Base-by-base conservation (phyloP, 805 yeast genomes). In the Lachancea fermentati region DNA sequence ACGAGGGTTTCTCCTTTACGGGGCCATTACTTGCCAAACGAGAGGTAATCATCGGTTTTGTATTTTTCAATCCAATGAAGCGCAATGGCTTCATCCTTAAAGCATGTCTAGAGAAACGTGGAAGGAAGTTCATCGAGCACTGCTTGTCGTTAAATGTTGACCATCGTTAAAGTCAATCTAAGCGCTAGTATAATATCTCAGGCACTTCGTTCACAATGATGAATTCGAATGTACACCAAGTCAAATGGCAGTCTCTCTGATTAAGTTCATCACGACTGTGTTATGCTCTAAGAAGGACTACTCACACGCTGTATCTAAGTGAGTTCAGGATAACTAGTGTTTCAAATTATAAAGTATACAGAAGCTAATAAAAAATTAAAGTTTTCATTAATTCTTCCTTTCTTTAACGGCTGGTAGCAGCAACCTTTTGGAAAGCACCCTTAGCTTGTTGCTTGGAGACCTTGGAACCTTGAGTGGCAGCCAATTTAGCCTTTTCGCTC, bases 351-450 rank as follows among this genome's bases (percentile, higher is more conserved):
- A 39, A 28, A 32, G 26, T 33, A 37, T 39, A 39, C 43, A 40
- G 7, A 22, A 22, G 26, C 26, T 22, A 22, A 22, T 22, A 22
- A 22, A 22, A 22, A 7, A 9, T 14, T 17, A 7, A 14, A 11
- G 31, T 37, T 34, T 36, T 39, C 39, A 37, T 41, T 30, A 37
- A 34, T 31, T 46, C 38, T 25, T 38, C 34, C 30, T 38, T 29
- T 54, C 45, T 64, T 82, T 87, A 88, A 84, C 96, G 96, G 73
- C 96, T 87, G 68, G 95, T 83, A 63, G 96, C 94, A 62, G 80
- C 82, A 65, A 88, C 96, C 79, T 88, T 88, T 75, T 85, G 93
- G 87, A 85, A 86, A 71, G 95, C 87, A 79, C 97, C 97, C 80
- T 86, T 88, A 67, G 91, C 88, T 72, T 83, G 93, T 80, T 87